These are phyloP conservation scores for Paecilomyces variotii DNA, from an alignment of 2,329 filamentous ascomycete species.

Conservation along the genomic window DNA sequence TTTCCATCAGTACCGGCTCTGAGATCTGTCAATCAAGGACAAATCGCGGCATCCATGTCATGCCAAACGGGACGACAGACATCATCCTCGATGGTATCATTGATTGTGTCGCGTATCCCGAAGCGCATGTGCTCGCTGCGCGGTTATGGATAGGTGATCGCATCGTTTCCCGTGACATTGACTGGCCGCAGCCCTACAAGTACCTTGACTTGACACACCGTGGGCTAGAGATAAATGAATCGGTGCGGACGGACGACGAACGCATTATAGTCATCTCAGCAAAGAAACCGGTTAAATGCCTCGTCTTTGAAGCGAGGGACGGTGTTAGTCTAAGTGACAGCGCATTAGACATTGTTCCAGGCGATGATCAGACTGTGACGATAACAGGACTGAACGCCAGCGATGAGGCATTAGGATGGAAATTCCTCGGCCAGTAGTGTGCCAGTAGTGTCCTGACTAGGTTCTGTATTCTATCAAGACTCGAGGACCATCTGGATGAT, in stretches of 20 bases:
- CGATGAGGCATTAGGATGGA: conserved; percentile 2
- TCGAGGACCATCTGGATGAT: too few relatives aligned
- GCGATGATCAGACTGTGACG: conserved; percentile 43
- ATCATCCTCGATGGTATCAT: conserved; percentile 42
- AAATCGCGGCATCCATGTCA: conserved; percentile 40
- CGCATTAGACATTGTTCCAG: conserved; percentile 51
- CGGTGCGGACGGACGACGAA: conserved; percentile 5
- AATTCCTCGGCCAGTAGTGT: conserved; percentile 2
- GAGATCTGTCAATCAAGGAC: conserved; percentile 46
- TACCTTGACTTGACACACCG: conserved; percentile 48
- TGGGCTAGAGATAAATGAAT: conserved; percentile 37
- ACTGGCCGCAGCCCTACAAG: conserved; percentile 56
- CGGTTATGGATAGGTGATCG: conserved; percentile 46
- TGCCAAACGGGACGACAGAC: conserved; percentile 49
- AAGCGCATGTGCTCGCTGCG: conserved; percentile 47
- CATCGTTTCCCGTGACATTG: conserved; percentile 47
- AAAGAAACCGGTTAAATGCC: conserved; percentile 48
- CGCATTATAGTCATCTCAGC: conserved; percentile 37
- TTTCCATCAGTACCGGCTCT: conserved; percentile 46
- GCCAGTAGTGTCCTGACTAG: too few relatives aligned
- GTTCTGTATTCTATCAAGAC: too few relatives aligned
- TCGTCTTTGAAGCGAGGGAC: conserved; percentile 53
- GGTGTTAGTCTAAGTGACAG: conserved; percentile 48
- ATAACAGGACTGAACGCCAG: conserved; percentile 9
- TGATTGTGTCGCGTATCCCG: conserved; percentile 41